Percentiles rank a stretch among this genome's conserved stretches.
Evolutionary conservation across 1,139 yeast species (phyloP).

Genomic region (Yamadazyma atmosphaerica): DNA sequence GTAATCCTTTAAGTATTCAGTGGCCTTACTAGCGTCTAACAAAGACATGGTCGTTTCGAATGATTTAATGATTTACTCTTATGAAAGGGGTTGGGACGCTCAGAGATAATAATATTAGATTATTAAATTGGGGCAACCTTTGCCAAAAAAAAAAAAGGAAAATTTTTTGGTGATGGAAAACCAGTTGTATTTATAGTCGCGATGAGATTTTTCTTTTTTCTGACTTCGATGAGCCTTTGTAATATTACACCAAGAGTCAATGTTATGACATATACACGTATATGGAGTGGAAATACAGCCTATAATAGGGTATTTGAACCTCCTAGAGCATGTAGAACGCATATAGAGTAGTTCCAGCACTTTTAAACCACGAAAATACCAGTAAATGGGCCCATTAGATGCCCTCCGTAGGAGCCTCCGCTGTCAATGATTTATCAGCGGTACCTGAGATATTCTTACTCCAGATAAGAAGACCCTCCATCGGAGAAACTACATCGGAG

Average conservation of each 20-base stretch:
- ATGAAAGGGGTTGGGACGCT: conserved; percentile 5
- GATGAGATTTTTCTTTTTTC: conserved; percentile 3
- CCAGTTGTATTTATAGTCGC: conserved; percentile 11
- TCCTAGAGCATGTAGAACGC: background rate
- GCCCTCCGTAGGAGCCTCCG: background rate
- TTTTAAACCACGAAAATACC: no score
- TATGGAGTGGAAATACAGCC: no score
- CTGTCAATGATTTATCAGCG: background rate
- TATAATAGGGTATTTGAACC: background rate
- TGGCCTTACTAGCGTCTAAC: conserved; percentile 64
- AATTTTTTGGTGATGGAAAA: conserved; percentile 6
- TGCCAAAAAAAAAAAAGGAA: conserved; percentile 38
- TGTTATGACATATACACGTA: no score
- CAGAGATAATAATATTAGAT: background rate
- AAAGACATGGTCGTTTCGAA: conserved; percentile 24
- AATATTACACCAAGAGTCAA: background rate
- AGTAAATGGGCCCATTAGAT: no score
- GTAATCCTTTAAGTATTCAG: conserved; percentile 66
- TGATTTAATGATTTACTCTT: background rate
- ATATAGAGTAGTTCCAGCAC: background rate
- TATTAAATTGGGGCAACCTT: conserved; percentile 31
- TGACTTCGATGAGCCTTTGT: conserved; percentile 13
- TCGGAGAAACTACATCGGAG: no score
- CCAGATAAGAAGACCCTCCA: background rate
- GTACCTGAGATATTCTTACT: background rate